Base-by-base conservation (phyloP, 169 alveolate species). In the Sarcocystis neurona region DNA sequence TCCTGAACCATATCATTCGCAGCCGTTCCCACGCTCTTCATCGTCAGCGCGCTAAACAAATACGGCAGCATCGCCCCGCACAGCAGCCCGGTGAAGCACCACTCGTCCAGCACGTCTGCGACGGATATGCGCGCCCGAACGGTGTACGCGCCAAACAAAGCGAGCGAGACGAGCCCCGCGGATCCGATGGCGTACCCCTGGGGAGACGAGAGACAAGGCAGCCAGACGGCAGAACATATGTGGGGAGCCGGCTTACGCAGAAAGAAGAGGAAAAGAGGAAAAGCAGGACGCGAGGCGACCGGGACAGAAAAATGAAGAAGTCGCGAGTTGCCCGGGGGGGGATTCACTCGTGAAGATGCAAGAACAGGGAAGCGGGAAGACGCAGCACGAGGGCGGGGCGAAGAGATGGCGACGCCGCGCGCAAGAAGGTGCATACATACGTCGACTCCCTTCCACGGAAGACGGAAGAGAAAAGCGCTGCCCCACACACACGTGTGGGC, bases 151-250 rank as follows among this genome's bases (percentile, higher is more conserved):
- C 97, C 98, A 91, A 95, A 96, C 50, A 97, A 94, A 50, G 98
- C 97, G 70, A 97, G 90, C 46, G 98, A 93, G 86, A 96, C 98
- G 70, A 97, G 88, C 58, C 97, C 97, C 8, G 99, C 98, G 15
- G 98, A 95, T 78, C 98, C 98, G 50, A 96, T 96, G 80, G 98
- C 98, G 82, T 95, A 96, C 56, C 98, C 99, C 95, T 97, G 84
- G 34, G 44, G 15, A 32, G 43, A 78, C 66, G 39, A 66, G 23
- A 39, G 43, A 37, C 6, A 20, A 20, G 15, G 15, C 60, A 48
- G 60, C 60, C 60, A 48, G 60, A 48, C 27, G 6, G 27, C 60
- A 6, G 39, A 63, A 63, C 6, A 63, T 20, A 5, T 30, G 43
- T 30, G 39, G 8, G 10, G 30, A 18, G 6, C 6, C 75, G 4